phyloP scores from a whole-genome alignment of 225 moss, liverwort and hornwort species.

The Thuidium tamariscinum region DNA sequence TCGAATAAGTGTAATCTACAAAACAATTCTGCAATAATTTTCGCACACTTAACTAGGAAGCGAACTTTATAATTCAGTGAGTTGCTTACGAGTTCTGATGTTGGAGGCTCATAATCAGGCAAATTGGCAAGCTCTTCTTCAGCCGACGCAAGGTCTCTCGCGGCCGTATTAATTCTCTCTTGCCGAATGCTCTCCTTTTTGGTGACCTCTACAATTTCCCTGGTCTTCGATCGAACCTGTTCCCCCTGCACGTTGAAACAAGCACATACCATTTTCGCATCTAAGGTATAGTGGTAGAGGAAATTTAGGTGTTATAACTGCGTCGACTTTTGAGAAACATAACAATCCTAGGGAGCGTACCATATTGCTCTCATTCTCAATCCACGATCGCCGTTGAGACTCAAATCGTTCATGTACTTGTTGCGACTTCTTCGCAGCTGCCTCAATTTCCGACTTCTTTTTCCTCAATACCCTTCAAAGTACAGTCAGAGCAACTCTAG shows the following conservation, averaged over 20 bases:
- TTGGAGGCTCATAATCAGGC: conserved; percentile 47
- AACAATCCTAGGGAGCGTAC: conserved; percentile 19
- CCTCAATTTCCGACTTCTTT: conserved; percentile 40
- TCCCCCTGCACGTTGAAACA: conserved; percentile 47
- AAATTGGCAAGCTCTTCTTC: conserved; percentile 54
- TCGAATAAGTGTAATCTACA: background rate
- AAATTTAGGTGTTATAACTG: background rate
- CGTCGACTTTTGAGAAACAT: background rate
- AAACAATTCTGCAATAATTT: background rate
- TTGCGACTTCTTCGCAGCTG: conserved; percentile 25
- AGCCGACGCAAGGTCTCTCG: conserved; percentile 36
- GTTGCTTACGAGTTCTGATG: conserved; percentile 40
- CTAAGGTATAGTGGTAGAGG: background rate
- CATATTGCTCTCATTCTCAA: conserved; percentile 56
- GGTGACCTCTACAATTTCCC: conserved; percentile 58
- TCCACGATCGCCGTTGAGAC: conserved; percentile 9
- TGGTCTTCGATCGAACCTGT: conserved; percentile 44
- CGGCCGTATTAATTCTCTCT: conserved; percentile 39
- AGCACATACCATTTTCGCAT: background rate
- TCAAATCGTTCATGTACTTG: conserved; percentile 30
- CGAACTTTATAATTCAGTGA: background rate
- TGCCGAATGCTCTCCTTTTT: conserved; percentile 46
- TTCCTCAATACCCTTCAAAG: conserved; percentile 31
- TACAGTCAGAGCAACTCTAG: background rate
- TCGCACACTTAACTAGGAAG: background rate